Base-by-base conservation (phyloP, 768 basidiomycete species). In the Suillus variegatus region DNA sequence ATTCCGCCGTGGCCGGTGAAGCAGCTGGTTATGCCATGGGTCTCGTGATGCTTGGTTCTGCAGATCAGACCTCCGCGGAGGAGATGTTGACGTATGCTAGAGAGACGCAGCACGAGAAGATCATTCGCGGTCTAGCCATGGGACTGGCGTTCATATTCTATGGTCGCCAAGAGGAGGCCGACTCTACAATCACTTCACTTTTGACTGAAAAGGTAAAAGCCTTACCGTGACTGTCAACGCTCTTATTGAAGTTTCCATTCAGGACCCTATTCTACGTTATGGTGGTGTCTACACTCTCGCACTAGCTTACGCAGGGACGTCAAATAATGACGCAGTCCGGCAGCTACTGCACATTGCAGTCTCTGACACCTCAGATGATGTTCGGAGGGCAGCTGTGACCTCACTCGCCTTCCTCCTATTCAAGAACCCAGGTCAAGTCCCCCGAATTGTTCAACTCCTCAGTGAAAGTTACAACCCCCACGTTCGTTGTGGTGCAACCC, bases 401-500 rank as follows among this genome's bases (percentile, higher is more conserved):
- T 89, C 94, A 14, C 85, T 99, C 49, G 95, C 97, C 0, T 99
- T 99, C 82, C 82, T 99, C 64, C 85, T 99, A 36, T 99, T 97
- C 86, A 95, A 98, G 80, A 97, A 93, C 76, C 96, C 97, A 14
- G 86, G 87, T 14, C 96, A 98, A 81, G 96, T 99, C 2, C 97
- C 97, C 22, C 85, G 97, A 54, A 93, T 99, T 65, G 97, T 99
- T 7, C 97, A 99, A 75, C 85, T 99, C 18, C 81, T 99, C 61
- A 95, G 94, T 68, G 97, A 99, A 82, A 97, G 95, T 72, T 99
- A 99, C 78, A 99, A 99, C 74, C 97, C 97, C 16, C 97, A 99
- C 75, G 97, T 99, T 28, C 87, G 97, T 51, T 98, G 97, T 67
- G 97, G 97, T 69, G 95, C 96, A 36, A 97, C 97, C 6, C 84